Conservation (phyloP, 805 yeast genomes). For the Zygosaccharomyces gambellarensis region DNA sequence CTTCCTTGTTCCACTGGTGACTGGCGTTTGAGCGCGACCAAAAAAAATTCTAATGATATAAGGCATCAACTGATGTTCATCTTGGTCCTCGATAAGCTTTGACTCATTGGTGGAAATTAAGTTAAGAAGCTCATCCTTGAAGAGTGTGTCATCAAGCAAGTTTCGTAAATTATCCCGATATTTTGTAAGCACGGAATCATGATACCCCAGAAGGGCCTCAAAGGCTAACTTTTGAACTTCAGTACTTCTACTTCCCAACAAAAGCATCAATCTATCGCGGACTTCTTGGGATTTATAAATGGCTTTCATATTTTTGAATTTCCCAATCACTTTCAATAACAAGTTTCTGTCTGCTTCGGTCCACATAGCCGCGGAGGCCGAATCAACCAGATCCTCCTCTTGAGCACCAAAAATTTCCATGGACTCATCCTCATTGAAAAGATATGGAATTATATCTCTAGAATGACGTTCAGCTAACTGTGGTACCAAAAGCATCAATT, state of each 20-base stretch:
- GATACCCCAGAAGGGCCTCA: slow-evolving; percentile 61
- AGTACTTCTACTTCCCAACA: slow-evolving; percentile 56
- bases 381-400: slow-evolving; percentile 4
- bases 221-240: slow-evolving; percentile 71
- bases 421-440: slow-evolving; percentile 37
- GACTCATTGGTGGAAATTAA: slow-evolving; percentile 50
- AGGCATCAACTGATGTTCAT: slow-evolving; percentile 60
- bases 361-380: slow-evolving; percentile 35
- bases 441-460: slow-evolving; percentile 50
- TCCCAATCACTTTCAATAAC: slow-evolving; percentile 56
- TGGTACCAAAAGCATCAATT: slow-evolving; percentile 53
- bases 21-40: slow-evolving; percentile 76
- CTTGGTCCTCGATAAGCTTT: slow-evolving; percentile 54
- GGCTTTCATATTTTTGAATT: slow-evolving; percentile 59
- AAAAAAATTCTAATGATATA: slow-evolving; percentile 70
- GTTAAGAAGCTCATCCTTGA: slow-evolving; percentile 76
- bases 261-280: slow-evolving; percentile 45
- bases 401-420: slow-evolving; percentile 23
- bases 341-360: slow-evolving; percentile 49
- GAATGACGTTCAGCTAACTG: slow-evolving; percentile 64
- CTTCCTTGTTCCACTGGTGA: slow-evolving; percentile 62
- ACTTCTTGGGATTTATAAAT: slow-evolving; percentile 51
- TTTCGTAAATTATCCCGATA: slow-evolving; percentile 70
- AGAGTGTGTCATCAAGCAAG: slow-evolving; percentile 73
- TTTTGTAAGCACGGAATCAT: slow-evolving; percentile 52